Base-by-base conservation (phyloP, 148 eudicot genomes). In the Rhododendron griersonianum region DNA sequence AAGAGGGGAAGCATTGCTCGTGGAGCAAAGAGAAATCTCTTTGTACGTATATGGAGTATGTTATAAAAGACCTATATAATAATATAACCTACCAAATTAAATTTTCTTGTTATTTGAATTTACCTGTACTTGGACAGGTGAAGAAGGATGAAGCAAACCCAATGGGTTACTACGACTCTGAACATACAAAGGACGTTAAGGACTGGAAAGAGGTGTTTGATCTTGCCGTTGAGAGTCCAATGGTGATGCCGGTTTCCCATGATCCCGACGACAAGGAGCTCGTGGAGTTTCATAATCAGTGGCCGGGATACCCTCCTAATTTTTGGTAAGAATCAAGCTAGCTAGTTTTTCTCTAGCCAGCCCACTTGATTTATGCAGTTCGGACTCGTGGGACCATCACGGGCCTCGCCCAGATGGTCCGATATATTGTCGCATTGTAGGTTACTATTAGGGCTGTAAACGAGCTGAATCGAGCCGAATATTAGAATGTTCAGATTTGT, bases 171-270 rank as follows among this genome's bases (percentile, higher is more conserved):
- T 81, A 86, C 48, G 87, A 86, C 41, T 30, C 14, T 18, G 87
- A 86, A 65, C 67, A 28, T 35, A 86, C 87, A 37, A 86, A 80
- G 79, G 81, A 86, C 41, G 87, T 86, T 1, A 30, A 69, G 51
- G 87, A 86, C 39, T 86, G 87, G 87, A 86, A 86, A 51, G 84
- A 86, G 75, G 69, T 86, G 35, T 13, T 80, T n/a, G 87, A 86
- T 86, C 28, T 86, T 9, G 50, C 51, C 8, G 57, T 67, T 39
- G 7, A n/a, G 19, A 35, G 37, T 37, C 87, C 87, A 8, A 37
- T 63, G 0, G 7, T 81, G 35, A 48, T 35, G 0, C 84, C 87
- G 7, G 78, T 65, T 50, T 86, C 87, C 0, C 69, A 25, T 23
- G 84, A 86, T 33, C 79, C 67, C 0, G 51, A 69, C 25, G 87